Evolutionary conservation across 2,329 filamentous ascomycete species (phyloP), one percentile per base, ranked within the genome.

Genomic region (Aspergillus udagawae): DNA sequence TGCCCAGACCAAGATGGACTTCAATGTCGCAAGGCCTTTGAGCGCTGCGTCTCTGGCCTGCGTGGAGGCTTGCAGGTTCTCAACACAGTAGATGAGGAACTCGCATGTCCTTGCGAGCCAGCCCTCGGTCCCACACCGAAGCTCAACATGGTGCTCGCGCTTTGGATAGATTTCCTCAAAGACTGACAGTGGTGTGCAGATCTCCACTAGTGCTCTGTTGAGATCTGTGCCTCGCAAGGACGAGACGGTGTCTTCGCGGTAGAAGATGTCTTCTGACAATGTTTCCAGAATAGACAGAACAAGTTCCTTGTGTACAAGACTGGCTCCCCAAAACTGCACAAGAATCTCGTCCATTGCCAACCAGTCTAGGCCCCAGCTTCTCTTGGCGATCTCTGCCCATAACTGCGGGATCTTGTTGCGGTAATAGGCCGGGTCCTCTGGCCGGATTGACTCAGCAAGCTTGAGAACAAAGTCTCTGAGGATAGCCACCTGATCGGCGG

Each of bases 361-460:
- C 94, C 95, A 99, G 60, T 94, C 89, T 32, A 85, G 82, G n/a
- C 83, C 91, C 94, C 94, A 99, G 70, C 86, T 90, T 67, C 93
- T 85, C 79, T 97, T 97, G 44, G 92, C 92, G 53, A 96, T 82
- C 74, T 97, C 94, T 7, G 92, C 90, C 94, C 94, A 99, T 60
- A 99, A 78, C 75, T 96, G 89, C 28, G 91, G 91, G 35, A 94
- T 88, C 78, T 99, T 99, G 80, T 96, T 97, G 65, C 93, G 84
- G 63, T 97, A 79, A 71, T 92, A 99, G 32, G 83, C 74, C 2
- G 91, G 90, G 70, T 97, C 93, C 21, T 86, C 82, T 49, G 83
- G 82, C 4, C 84, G 81, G 47, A 95, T 80, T 60, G 83, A 82
- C 67, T 89, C 85, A 12, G 91, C 90, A 12, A 99, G 86, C 70